Base-by-base conservation (phyloP, 2,329 filamentous ascomycete species). In the Cladophialophora chaetospira region DNA sequence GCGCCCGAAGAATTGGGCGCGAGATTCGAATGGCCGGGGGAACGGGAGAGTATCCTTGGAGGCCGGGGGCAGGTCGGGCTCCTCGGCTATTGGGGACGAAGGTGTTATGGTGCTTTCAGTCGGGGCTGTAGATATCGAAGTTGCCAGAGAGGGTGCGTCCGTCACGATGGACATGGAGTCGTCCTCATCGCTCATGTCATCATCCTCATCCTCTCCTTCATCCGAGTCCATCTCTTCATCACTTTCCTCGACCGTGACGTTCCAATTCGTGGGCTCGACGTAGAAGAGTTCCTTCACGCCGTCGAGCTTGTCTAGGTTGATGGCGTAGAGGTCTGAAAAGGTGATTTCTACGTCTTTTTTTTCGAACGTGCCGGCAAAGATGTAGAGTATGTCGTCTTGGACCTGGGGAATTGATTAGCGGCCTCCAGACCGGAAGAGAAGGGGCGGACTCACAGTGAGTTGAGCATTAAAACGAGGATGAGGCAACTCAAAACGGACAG, bases 301-400 rank as follows among this genome's bases (percentile, higher is more conserved):
- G 65, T 97, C 91, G 59, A 99, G 80, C 73, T 96, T 97, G 58
- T 88, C 92, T n/a, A 99, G 79, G 68, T 99, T 91, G 58, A 97
- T 86, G 2, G 91, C 87, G 74, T 95, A 95, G 73, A 99, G 79
- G 67, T 99, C 94, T 66, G 97, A 92, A 72, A 97, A 96, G 0
- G 92, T 97, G 68, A 89, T 96, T 72, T 99, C 94, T 19, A 90
- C 83, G 67, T 99, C 94, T 15, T 90, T 93, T 70, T 96, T 94
- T 70, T 99, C 94, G 67, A 88, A 97, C 0, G 93, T 99, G 15
- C 94, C 94, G 26, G 94, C 92, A 68, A 95, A 97, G 52, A 97
- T 90, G 74, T 93, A 99, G 1, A 97, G 80, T 6, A 89, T 85
- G 70, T 99, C 94, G 63, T 92, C 90, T 73, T 97, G 92, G 0